Base-by-base conservation (phyloP, 2,329 filamentous ascomycete genomes). In the Aspergillus texensis region DNA sequence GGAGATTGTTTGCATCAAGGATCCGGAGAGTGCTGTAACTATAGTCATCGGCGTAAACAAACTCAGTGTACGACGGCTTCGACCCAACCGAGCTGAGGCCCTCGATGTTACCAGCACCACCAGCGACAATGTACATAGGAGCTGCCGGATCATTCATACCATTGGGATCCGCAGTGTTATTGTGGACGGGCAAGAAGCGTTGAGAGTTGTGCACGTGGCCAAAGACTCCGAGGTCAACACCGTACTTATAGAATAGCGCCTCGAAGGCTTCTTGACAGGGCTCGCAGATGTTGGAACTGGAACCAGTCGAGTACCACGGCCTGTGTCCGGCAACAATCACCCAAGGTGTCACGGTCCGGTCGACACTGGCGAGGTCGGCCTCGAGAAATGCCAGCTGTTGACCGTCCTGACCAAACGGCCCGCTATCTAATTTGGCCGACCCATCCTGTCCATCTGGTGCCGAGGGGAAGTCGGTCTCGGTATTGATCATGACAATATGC, bases 181-280 rank as follows among this genome's bases (percentile, higher is more conserved):
- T 71, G 36, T 67, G 62, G 5, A 74, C 68, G 0, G 74, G 74
- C 2, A 77, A 64, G 67, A 86, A 85, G 1, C 86, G 81, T 75
- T 88, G 84, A 30, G 83, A 82, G 74, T 86, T 86, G 73, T 88
- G 85, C 16, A 86, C 83, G 68, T 88, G 85, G 2, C 85, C 86
- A 66, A 86, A 85, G 8, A 88, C 76, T 30, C 74, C 85, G 5
- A 87, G 72, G 65, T 88, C 86, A 24, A 88, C 85, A 32, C 84
- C 85, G 70, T 87, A 86, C 58, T 80, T 78, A 74, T 86, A 85
- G 8, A 88, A 72, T 3, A 87, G 70, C 0, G 76, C 74, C 75
- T 88, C 85, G 62, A 87, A 88, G 0, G 84, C 84, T 0, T 64
- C 65, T 64, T 84, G 82, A 75, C 85, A 87, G 0, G 81, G 70